Base-by-base conservation (phyloP, 495 filamentous ascomycete species). In the Halenospora varia region DNA sequence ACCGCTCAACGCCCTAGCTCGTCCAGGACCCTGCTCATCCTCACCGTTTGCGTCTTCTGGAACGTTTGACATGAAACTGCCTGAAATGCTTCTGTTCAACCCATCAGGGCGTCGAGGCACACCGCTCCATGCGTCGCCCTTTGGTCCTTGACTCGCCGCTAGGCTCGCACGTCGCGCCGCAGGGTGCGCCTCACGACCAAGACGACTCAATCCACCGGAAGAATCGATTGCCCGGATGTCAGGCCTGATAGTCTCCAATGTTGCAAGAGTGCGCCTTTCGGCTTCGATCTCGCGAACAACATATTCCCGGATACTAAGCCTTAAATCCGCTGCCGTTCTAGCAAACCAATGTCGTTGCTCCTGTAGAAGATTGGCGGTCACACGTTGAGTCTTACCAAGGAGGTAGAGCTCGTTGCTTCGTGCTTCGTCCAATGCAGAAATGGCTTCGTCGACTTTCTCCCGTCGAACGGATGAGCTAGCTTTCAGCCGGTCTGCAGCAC, bases 361-460 rank as follows among this genome's bases (percentile, higher is more conserved):
- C 51, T 84, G 82, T 13, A 97, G 78, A 0, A 99, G 82, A 69
- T 96, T 97, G 18, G 83, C 75, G 1, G 94, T 97, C 13, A 97
- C 93, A 22, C 91, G 81, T 46, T 89, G 83, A 0, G 90, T 91
- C 65, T 94, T 96, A 63, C 88, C 82, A 45, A 81, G 79, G 20
- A 99, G 83, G 62, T 90, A 88, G 3, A 79, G 66, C 70, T 97
- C 95, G 48, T 87, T 81, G 57, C 74, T 81, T 49, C 87, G 81
- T 0, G 95, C 95, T 65, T 97, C 93, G 59, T 96, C 88, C 10
- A 97, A 80, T 4, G 89, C 81, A 50, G 80, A 81, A 68, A 99
- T 92, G 10, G 93, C 95, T 71, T 97, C 95, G 66, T 99, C 94
- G 22, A 96, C 94, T 72, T 96, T 97, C 61, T 99, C 94, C 26